Base-by-base conservation (phyloP, 2,329 filamentous ascomycete genomes). In the Penicillium crustosum region DNA sequence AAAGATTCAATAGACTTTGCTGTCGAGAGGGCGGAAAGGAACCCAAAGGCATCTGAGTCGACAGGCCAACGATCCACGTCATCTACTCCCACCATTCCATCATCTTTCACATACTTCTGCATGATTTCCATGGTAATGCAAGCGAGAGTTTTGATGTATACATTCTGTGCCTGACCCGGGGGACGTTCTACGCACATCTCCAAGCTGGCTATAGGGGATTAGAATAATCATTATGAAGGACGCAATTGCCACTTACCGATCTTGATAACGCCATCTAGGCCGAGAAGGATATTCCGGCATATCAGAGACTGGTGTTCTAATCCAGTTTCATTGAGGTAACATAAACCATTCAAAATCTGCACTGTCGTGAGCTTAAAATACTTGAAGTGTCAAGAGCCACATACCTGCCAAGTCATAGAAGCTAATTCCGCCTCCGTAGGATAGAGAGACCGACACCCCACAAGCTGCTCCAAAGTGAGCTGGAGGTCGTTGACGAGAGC, bases 81-180 rank as follows among this genome's bases (percentile, higher is more conserved):
- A 53, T 73, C 65, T 23, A 75, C 63, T 15, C 72, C 66, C 49
- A 72, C 61, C 58, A 62, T 66, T 45, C 68, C 61, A 62, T 73
- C 62, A 38, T 71, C 67, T 62, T 74, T 74, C 27, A 61, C 42
- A 58, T 73, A 73, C 61, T 73, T 73, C 50, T 75, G 62, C 64
- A 75, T 74, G 31, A 74, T 59, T 52, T 70, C 61, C 63, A 68
- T 73, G n/a, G 60, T 66, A 39, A 70, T 70, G 21, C 49, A 63
- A 42, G 63, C 53, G 23, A 75, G 57, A 47, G 58, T 55, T 61
- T 61, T 63, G 13, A 70, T 51, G 47, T 55, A 59, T 49, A 45
- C 38, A 36, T 42, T 55, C 58, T 69, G 55, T 42, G 27, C 29
- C 45, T 62, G 49, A 50, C 52, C 36, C 7, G 49, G 53, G 33